Conservation (phyloP, 352 stramenopile species). For the Pythium rishiriense region DNA sequence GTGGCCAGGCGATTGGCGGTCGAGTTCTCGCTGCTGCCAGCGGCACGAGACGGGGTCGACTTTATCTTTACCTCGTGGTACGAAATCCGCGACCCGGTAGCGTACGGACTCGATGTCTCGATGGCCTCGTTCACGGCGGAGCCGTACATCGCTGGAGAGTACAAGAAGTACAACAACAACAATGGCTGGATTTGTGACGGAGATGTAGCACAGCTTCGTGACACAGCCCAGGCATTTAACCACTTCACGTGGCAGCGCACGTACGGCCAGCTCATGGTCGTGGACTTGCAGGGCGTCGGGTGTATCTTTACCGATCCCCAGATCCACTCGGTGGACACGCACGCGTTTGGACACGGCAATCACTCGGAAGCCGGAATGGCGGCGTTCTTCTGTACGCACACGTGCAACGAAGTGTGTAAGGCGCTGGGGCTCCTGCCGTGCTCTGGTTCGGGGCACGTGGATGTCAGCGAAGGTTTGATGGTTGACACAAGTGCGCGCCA, state of each 20-base stretch:
- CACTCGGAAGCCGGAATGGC: conserved; percentile 31
- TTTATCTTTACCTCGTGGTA: conserved; percentile 52
- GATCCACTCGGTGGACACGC: conserved; percentile 35
- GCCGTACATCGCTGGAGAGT: conserved; percentile 37
- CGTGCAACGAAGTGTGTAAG: conserved; percentile 38
- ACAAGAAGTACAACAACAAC: conserved; percentile 57
- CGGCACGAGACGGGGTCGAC: conserved; percentile 33
- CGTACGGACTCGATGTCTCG: conserved; percentile 7
- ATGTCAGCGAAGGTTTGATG: no score
- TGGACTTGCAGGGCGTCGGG: conserved; percentile 43
- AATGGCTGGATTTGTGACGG: conserved; percentile 32
- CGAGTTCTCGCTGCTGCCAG: conserved; percentile 30
- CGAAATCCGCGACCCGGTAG: conserved; percentile 25
- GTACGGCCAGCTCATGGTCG: conserved; percentile 38
- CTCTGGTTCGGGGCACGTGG: neutral
- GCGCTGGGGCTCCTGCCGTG: conserved; percentile 25
- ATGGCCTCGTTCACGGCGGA: conserved; percentile 41
- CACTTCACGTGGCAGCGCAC: conserved; percentile 49
- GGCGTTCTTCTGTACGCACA: conserved; percentile 39
- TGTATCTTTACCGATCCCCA: conserved; percentile 47
- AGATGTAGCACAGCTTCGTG: neutral
- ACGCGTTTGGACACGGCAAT: conserved; percentile 35
- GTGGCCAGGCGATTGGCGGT: conserved; percentile 39
- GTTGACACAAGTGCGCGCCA: no score
- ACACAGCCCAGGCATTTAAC: conserved; percentile 42